These are phyloP conservation scores for Rhizoclosmatium globosum DNA, from an alignment of 192 early-diverging fungal species.

Conservation along the genomic window DNA sequence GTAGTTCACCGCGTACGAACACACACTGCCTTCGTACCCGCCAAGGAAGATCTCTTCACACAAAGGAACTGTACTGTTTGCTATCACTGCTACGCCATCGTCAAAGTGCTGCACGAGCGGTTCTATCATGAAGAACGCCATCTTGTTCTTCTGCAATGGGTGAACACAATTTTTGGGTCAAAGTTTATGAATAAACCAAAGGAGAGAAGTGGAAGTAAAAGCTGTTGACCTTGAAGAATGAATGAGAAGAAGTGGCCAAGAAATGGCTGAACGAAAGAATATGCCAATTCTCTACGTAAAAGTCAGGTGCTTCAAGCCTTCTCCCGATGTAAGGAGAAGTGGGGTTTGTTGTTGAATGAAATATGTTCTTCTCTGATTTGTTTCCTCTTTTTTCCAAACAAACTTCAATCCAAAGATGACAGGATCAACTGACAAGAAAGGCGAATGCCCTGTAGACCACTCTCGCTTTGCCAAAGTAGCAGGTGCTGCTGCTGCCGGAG, in stretches of 20 bases:
- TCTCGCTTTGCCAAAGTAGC: slow-evolving; percentile 24
- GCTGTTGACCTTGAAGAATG: no score
- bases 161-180: no score
- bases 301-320: neutral
- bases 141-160: no score
- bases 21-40: neutral
- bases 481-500: neutral
- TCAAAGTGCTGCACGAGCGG: neutral
- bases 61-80: neutral
- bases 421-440: neutral
- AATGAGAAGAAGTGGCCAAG: no score
- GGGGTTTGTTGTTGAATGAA: neutral
- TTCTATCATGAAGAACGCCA: neutral
- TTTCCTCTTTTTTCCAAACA: slow-evolving; percentile 5
- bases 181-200: neutral
- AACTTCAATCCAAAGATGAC: neutral
- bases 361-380: neutral
- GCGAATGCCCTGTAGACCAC: slow-evolving; percentile 68
- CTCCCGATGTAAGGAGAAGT: neutral
- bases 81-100: neutral
- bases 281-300: no score
- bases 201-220: no score
- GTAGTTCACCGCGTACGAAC: slow-evolving; percentile 10
- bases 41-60: slow-evolving; percentile 4
- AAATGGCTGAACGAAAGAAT: no score